Evolutionary conservation across 2,329 filamentous ascomycete species (phyloP).

Genomic region (Hymenoscyphus fructigenus): DNA sequence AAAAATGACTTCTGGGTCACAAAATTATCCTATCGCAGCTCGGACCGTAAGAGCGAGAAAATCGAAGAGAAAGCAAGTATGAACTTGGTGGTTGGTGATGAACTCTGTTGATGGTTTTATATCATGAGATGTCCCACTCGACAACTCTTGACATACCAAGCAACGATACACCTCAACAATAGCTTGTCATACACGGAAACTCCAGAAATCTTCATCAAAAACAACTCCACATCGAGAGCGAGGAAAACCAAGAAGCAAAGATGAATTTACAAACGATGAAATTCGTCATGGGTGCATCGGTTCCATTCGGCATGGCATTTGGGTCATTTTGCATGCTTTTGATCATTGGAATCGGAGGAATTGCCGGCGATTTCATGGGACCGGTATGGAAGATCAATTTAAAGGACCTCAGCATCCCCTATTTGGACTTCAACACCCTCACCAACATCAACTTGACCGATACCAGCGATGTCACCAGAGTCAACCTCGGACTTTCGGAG

Average conservation of each 20-base stretch:
- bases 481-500: background rate
- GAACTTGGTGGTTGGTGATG: background rate
- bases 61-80: background rate
- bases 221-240: background rate
- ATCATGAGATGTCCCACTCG: background rate
- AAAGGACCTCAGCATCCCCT: conserved; percentile 3
- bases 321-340: conserved; percentile 8
- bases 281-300: background rate
- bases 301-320: conserved; percentile 9
- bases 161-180: background rate
- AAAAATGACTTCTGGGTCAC: conserved; percentile 1
- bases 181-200: background rate
- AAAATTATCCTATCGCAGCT: background rate
- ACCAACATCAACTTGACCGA: background rate
- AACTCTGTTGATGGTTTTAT: background rate
- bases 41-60: background rate
- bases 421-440: background rate
- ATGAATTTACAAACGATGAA: conserved; percentile 2
- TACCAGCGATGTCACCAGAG: background rate
- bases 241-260: background rate
- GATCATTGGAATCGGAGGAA: conserved; percentile 3
- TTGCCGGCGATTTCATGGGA: conserved; percentile 1
- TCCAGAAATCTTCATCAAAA: background rate
- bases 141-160: background rate
- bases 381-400: conserved; percentile 3